These are phyloP conservation scores for Aphanomyces euteiches DNA, from an alignment of 352 stramenopile genomes.

Conservation along the genomic window DNA sequence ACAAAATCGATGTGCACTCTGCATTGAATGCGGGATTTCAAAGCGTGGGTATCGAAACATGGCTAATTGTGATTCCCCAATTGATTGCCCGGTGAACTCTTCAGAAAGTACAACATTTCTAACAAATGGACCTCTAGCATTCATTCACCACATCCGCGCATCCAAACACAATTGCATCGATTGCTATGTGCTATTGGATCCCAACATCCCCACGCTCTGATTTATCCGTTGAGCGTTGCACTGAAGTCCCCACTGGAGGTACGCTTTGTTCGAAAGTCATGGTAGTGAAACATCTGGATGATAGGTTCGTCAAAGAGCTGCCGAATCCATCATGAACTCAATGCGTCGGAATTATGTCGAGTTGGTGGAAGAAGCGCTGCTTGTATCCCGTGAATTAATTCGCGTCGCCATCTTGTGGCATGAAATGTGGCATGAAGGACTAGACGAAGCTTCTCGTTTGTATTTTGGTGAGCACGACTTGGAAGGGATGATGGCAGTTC, in stretches of 20 bases:
- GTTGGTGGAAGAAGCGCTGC: conserved; percentile 92
- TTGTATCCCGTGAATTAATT: conserved; percentile 97
- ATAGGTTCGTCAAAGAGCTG: conserved; percentile 78
- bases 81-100: conserved; percentile 80
- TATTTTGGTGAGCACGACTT: conserved; percentile 98
- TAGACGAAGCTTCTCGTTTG: conserved; percentile 96
- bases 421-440: conserved; percentile 97
- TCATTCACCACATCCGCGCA: conserved; percentile 57
- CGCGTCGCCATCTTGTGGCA: conserved; percentile 98
- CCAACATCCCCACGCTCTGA: conserved; percentile 96
- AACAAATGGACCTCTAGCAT: conserved; percentile 37
- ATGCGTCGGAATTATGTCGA: conserved; percentile 91
- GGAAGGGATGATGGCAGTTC: conserved; percentile 92
- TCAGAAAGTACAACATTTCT: background rate
- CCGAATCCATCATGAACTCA: conserved; percentile 93
- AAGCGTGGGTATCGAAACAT: conserved; percentile 94
- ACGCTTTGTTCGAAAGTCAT: conserved; percentile 20
- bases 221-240: conserved; percentile 96
- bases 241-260: conserved; percentile 92
- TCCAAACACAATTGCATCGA: conserved; percentile 80
- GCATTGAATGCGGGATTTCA: conserved; percentile 80
- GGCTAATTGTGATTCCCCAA: conserved; percentile 97
- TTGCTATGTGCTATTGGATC: conserved; percentile 87
- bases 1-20: conserved; percentile 84
- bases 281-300: background rate